Percentiles rank a stretch among this genome's conserved stretches.
Evolutionary conservation across 2,329 filamentous ascomycete species (phyloP).

Genomic region (Pseudogymnoascus sp.): DNA sequence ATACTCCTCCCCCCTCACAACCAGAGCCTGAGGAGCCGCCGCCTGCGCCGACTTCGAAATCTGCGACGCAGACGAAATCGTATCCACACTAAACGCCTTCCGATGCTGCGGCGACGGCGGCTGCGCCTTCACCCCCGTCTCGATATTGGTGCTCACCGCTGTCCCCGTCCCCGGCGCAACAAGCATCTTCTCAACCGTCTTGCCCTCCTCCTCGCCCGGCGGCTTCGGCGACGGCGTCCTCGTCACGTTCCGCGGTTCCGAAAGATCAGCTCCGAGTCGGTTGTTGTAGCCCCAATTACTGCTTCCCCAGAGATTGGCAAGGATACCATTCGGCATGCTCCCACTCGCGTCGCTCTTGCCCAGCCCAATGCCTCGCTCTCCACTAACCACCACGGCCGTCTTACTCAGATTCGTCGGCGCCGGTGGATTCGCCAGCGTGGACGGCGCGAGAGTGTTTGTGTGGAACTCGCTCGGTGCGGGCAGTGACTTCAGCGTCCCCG

Average conservation of each 20-base stretch:
- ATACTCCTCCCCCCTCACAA: conserved; percentile 42
- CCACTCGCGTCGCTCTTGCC: conserved; percentile 57
- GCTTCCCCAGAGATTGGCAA: conserved; percentile 93
- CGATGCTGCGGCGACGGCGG: conserved; percentile 21
- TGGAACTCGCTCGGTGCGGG: conserved; percentile 39
- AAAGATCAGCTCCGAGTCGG: conserved; percentile 34
- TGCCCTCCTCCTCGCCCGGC: neutral
- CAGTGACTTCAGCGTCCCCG: conserved; percentile 27
- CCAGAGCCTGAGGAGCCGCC: neutral
- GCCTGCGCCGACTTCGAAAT: conserved; percentile 19
- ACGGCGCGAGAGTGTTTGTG: conserved; percentile 66
- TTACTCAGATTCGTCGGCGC: conserved; percentile 81
- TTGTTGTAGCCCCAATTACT: conserved; percentile 72
- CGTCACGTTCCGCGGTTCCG: neutral
- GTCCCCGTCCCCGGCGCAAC: neutral
- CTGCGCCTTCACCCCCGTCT: neutral
- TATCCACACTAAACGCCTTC: conserved; percentile 27
- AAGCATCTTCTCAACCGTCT: neutral
- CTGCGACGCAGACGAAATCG: conserved; percentile 12
- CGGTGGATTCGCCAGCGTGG: conserved; percentile 76
- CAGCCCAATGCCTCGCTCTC: conserved; percentile 63
- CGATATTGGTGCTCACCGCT: neutral
- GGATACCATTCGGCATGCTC: conserved; percentile 72
- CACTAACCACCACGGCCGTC: conserved; percentile 72
- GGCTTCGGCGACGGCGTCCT: neutral